Conservation (phyloP, 2,329 filamentous ascomycete genomes). For the Emydomyces testavorans region DNA sequence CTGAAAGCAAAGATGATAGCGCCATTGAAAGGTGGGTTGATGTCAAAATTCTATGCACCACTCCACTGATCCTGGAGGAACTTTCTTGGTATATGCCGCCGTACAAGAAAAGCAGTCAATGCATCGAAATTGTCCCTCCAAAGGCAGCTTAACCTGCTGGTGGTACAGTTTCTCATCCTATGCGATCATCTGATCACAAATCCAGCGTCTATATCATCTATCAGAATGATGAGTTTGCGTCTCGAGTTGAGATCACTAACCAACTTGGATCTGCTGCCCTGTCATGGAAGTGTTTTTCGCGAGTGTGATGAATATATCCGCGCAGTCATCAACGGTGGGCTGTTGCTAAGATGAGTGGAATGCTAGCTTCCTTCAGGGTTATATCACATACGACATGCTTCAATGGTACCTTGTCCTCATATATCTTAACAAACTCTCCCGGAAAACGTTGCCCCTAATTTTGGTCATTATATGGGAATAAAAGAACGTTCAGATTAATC, state of each 20-base stretch:
- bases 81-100: not conserved
- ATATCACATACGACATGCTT: constrained; percentile 43
- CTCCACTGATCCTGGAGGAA: constrained; percentile 20
- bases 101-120: not conserved
- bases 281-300: constrained; percentile 39
- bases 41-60: constrained; percentile 25
- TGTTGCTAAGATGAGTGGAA: constrained; percentile 12
- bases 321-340: constrained; percentile 35
- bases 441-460: constrained; percentile 45
- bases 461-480: not conserved
- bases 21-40: constrained; percentile 19
- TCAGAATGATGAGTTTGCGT: not conserved
- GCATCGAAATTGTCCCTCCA: not conserved
- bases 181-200: constrained; percentile 18
- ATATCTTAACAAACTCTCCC: constrained; percentile 44
- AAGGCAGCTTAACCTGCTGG: not conserved
- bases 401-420: constrained; percentile 47
- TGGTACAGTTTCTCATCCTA: not conserved
- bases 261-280: constrained; percentile 35
- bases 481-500: not conserved
- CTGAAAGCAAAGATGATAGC: constrained; percentile 33
- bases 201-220: constrained; percentile 24
- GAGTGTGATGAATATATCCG: constrained; percentile 31
- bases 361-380: not conserved
- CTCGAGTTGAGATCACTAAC: constrained; percentile 22